Evolutionary conservation across 2,329 filamentous ascomycete genomes (phyloP).

Genomic region (Trichophyton schoenleinii): DNA sequence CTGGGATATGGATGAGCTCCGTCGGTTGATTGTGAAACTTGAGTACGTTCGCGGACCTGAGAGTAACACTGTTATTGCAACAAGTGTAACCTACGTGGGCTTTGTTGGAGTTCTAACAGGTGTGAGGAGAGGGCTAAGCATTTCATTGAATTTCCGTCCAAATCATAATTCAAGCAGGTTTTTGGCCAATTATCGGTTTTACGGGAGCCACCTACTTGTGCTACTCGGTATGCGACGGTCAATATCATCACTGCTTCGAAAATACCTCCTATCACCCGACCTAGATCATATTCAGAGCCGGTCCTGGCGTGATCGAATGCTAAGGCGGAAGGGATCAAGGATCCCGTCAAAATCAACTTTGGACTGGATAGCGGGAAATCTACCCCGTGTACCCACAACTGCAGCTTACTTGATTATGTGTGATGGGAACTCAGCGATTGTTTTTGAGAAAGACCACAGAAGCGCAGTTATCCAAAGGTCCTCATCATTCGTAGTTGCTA

Average conservation of each 20-base stretch:
- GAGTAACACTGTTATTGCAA: slow-evolving; percentile 30
- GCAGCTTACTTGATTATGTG: slow-evolving; percentile 48
- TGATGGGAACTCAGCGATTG: slow-evolving; percentile 35
- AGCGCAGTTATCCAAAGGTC: slow-evolving; percentile 36
- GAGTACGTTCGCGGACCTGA: slow-evolving; percentile 34
- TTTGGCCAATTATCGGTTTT: slow-evolving; percentile 13
- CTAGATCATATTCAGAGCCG: neutral
- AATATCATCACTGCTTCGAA: slow-evolving; percentile 41
- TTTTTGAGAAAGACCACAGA: slow-evolving; percentile 45
- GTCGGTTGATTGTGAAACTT: slow-evolving; percentile 40
- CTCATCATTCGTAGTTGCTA: slow-evolving; percentile 42
- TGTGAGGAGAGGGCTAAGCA: slow-evolving; percentile 34
- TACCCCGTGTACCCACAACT: slow-evolving; percentile 35
- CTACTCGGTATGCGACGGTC: slow-evolving; percentile 43
- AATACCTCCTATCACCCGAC: slow-evolving; percentile 27
- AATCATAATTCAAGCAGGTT: slow-evolving; percentile 19
- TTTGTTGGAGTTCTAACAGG: slow-evolving; percentile 41
- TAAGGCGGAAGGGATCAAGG: neutral
- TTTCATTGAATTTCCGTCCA: slow-evolving; percentile 38
- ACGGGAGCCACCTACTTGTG: slow-evolving; percentile 34
- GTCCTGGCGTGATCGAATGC: slow-evolving; percentile 3
- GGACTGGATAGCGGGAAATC: slow-evolving; percentile 18
- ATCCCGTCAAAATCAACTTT: slow-evolving; percentile 9
- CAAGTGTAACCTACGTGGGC: slow-evolving; percentile 38
- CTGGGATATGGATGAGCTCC: slow-evolving; percentile 42